Base-by-base conservation (phyloP, 1,139 yeast species). In the Keqinozyma sinolaborantium region DNA sequence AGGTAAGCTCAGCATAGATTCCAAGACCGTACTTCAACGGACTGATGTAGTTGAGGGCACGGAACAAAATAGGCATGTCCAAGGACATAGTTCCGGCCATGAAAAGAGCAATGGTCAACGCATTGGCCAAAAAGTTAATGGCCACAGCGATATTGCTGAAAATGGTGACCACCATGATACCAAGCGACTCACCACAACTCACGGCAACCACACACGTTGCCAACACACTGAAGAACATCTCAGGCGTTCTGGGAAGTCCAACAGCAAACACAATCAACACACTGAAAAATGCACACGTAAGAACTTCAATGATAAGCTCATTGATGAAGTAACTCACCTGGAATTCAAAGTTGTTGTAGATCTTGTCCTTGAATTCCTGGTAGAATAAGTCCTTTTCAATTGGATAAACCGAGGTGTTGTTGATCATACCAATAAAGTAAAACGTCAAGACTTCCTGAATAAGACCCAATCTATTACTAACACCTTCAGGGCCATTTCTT, bases 61-160 rank as follows among this genome's bases (percentile, higher is more conserved):
- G 66, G 49, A 86, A 71, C 32, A 86, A 76, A 1, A 59, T 60
- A 5, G 87, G 87, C 82, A 86, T 77, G 23, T 80, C 68, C 42
- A 84, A 58, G 0, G 95, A 82, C 80, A 87, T 72, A 4, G 90
- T 66, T n/a, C 95, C 96, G 3, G 87, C 86, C 94, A 86, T 83
- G 45, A 83, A 77, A 12, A 83, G 73, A 5, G 90, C 92, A 35
- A 85, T 60, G 3, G 84, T 73, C 30, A 83, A 57, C 20, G 83
- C 50, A 7, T 77, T 72, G 0, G 88, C 71, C 29, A 86, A 72
- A 4, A 85, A 57, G 47, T 83, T 85, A 15, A 84, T 76, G 0
- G 94, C 95, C 44, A 86, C 71, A 0, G 95, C 95, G 33, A 85
- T 73, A 50, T 86, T 90, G 34, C 70, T 65, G 47, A 86, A 79